Base-by-base conservation (phyloP, 345 rosid genomes). In the Heritiera littoralis region DNA sequence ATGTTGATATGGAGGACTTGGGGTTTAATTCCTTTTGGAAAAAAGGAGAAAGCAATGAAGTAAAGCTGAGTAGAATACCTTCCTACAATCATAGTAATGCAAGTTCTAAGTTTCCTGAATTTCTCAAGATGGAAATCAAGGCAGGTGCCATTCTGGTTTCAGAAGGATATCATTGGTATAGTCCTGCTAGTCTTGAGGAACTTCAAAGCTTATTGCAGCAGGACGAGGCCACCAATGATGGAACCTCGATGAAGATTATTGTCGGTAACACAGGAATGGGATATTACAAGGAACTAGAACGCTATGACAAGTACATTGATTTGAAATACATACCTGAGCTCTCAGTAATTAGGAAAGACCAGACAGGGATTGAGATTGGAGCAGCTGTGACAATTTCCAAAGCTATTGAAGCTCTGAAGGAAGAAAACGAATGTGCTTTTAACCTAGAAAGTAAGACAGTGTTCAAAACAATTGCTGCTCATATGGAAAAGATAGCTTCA, bases 1-100 rank as follows among this genome's bases (percentile, higher is more conserved):
- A 93, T 83, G 92, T 92, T n/a, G 97, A 95, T 82, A 87, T 95
- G 56, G 98, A 95, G 79, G 98, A 96, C 56, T 83, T 94, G 80
- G 98, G 99, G 43, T 80, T 90, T 10, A 96, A 92, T 38, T 86
- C 93, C 11, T 96, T 92, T 74, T 94, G 95, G 94, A 86, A 66
- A 23, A 91, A 87, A 81, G 91, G 87, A 20, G 98, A 91, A 7
- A 84, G 64, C 8, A 69, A 79, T 69, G 87, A 87, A 52, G 83
- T 11, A 56, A 92, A 87, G 90, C 12, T 85, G 51, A 81, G 86
- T 72, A 88, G 69, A 54, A 66, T 94, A 81, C 97, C 98, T 58
- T 28, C 56, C 3, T 94, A 87, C 59, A 28, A 73, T 41, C 66
- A 32, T 5, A 80, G 67, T 28, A 46, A 66, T 4, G 81, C 85